A percentile compares a stretch with the other conserved stretches of the same genome.
Conservation (phyloP, 306 rosid genomes). For the Spatholobus suberectus region DNA sequence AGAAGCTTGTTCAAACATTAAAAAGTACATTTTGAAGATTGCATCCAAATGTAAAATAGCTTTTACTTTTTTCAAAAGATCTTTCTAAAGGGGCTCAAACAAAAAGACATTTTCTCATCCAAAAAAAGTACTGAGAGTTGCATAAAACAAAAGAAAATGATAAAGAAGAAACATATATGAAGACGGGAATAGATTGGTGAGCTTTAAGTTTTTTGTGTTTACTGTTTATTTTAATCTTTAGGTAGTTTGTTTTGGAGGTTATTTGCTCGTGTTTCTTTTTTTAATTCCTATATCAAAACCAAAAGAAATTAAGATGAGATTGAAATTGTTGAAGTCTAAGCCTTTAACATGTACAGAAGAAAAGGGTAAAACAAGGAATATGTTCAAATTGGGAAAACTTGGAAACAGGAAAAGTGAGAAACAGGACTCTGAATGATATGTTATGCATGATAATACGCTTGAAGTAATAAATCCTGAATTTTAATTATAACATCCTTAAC, state of each 20-base stretch:
- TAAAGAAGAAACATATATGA: background rate
- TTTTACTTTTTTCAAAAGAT: constrained; percentile 2
- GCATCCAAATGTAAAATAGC: constrained; percentile 15
- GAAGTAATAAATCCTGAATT: constrained; percentile 4
- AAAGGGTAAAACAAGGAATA: constrained; percentile 24
- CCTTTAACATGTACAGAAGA: background rate
- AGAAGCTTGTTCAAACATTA: background rate
- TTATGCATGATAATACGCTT: background rate
- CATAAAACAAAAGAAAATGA: background rate
- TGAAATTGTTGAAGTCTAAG: background rate
- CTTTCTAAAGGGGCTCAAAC: background rate
- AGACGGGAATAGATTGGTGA: background rate
- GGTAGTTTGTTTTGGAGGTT: background rate
- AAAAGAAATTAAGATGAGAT: constrained; percentile 4
- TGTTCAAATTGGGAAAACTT: constrained; percentile 14
- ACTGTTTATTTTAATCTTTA: background rate
- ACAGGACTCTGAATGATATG: background rate
- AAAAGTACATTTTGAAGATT: background rate
- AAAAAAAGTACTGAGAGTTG: background rate
- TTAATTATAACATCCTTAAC: constrained; percentile 19
- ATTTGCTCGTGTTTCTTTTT: background rate
- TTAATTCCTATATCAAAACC: background rate
- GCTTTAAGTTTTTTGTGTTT: background rate
- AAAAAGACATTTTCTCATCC: background rate
- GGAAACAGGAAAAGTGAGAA: background rate